These are phyloP conservation scores for Fusarium odoratissimum DNA, from an alignment of 2,329 filamentous ascomycete species.

Conservation along the genomic window DNA sequence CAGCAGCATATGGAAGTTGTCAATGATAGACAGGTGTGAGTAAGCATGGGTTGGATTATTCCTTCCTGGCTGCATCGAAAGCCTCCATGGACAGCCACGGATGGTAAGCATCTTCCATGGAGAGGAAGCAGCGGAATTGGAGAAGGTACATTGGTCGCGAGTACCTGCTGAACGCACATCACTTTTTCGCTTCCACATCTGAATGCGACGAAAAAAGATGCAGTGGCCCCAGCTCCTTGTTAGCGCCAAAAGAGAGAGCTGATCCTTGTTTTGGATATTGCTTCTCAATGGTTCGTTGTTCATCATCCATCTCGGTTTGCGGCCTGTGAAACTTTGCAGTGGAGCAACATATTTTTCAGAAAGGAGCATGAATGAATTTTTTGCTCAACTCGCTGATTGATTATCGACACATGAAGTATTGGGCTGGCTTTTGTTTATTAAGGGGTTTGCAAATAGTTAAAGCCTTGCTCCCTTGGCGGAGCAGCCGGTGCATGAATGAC, in stretches of 20 bases:
- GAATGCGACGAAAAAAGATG: conserved; percentile 31
- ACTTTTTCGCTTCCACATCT: conserved; percentile 11
- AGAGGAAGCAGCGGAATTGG: conserved; percentile 1
- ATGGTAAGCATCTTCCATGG: neutral
- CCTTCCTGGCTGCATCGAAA: neutral
- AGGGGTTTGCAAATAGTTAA: neutral
- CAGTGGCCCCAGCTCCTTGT: conserved; percentile 35
- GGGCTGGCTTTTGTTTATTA: neutral
- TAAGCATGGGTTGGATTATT: neutral
- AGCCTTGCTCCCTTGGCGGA: neutral
- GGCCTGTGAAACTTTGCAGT: conserved; percentile 38
- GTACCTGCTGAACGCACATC: conserved; percentile 16
- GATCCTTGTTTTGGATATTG: conserved; percentile 17
- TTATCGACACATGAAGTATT: neutral
- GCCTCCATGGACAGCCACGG: conserved; percentile 18
- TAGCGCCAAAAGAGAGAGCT: conserved; percentile 23
- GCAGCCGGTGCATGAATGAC: neutral
- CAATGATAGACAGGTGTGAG: conserved; percentile 11
- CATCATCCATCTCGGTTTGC: conserved; percentile 31
- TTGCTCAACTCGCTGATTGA: conserved; percentile 3
- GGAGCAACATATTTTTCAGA: conserved; percentile 17
- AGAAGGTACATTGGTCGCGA: conserved; percentile 26
- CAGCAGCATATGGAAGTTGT: conserved; percentile 1
- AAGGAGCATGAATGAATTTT: conserved; percentile 1
- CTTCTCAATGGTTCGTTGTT: conserved; percentile 19